Conservation (phyloP, 768 basidiomycete genomes). For the Inosperma sp. region DNA sequence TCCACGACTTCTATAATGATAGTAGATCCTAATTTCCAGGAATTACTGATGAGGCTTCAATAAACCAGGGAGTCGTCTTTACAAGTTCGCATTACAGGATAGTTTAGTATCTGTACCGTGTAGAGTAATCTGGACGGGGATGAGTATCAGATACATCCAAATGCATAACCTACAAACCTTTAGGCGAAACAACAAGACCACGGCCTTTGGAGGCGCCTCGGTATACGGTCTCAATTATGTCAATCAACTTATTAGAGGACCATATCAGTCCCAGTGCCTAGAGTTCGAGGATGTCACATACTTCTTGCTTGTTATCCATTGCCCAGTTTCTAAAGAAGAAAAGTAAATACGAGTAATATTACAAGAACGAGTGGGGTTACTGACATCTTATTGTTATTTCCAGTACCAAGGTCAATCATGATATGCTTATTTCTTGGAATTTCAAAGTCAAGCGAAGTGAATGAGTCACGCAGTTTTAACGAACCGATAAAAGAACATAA, state of each 20-base stretch:
- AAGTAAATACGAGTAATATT: slow-evolving; percentile 8
- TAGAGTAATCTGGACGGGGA: slow-evolving; percentile 37
- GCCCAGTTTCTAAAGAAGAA: slow-evolving; percentile 80
- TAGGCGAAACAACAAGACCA: slow-evolving; percentile 95
- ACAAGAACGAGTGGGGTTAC: slow-evolving; percentile 25
- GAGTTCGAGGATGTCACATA: slow-evolving; percentile 29
- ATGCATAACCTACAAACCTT: slow-evolving; percentile 49
- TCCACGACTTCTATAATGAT: not conserved
- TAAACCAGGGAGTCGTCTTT: not conserved
- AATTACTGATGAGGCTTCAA: not conserved
- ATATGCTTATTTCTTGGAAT: slow-evolving; percentile 87
- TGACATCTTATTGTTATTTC: slow-evolving; percentile 99
- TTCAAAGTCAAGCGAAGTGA: slow-evolving; percentile 5
- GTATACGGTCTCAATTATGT: slow-evolving; percentile 97
- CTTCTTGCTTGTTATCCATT: slow-evolving; percentile 98
- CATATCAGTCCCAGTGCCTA: slow-evolving; percentile 4
- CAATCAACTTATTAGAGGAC: slow-evolving; percentile 68
- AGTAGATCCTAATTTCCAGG: not conserved
- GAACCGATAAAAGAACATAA: slow-evolving; percentile 98
- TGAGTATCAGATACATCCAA: not conserved
- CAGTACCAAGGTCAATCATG: slow-evolving; percentile 99
- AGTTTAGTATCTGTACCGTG: slow-evolving; percentile 38
- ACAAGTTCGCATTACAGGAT: not conserved
- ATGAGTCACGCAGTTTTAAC: slow-evolving; percentile 20
- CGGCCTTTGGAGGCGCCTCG: slow-evolving; percentile 96